A percentile compares a stretch with the other conserved stretches of the same genome.
Evolutionary conservation across 352 stramenopile genomes (phyloP).

Genomic region (Elongisporangium anandrum): DNA sequence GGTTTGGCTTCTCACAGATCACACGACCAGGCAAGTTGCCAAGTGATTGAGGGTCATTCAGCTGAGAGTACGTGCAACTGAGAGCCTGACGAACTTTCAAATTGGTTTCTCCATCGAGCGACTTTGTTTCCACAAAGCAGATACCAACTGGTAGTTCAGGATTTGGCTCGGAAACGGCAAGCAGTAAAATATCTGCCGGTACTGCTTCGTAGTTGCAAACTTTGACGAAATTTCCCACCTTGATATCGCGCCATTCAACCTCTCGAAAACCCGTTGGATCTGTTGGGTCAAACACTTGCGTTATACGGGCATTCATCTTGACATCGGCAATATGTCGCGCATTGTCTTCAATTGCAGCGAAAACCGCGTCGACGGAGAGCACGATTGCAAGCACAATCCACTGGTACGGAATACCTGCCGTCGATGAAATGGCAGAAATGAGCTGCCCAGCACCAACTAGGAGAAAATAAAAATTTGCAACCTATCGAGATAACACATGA

Average conservation of each 20-base stretch:
- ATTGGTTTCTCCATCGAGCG: conserved; percentile 84
- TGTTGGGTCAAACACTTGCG: conserved; percentile 58
- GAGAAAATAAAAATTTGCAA: conserved; percentile 90
- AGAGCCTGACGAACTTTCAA: conserved; percentile 82
- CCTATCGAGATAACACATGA: conserved; percentile 5
- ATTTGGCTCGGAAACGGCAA: conserved; percentile 68
- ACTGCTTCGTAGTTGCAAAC: conserved; percentile 85
- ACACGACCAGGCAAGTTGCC: conserved; percentile 64
- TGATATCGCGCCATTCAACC: conserved; percentile 54
- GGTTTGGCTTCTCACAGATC: conserved; percentile 78
- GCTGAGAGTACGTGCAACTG: conserved; percentile 79
- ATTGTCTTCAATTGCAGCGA: conserved; percentile 82
- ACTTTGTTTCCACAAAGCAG: conserved; percentile 87
- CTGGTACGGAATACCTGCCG: conserved; percentile 76
- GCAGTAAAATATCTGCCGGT: conserved; percentile 73
- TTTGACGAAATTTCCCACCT: conserved; percentile 83
- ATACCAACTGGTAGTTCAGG: conserved; percentile 59
- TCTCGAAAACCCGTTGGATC: conserved; percentile 40
- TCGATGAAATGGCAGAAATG: conserved; percentile 85
- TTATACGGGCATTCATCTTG: conserved; percentile 76
- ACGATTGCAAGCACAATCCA: conserved; percentile 85
- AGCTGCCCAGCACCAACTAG: conserved; percentile 83
- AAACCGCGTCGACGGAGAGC: conserved; percentile 81
- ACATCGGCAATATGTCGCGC: conserved; percentile 67
- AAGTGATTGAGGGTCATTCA: conserved; percentile 61